Conservation (phyloP, 345 rosid genomes). For the Carallia pectinifolia region DNA sequence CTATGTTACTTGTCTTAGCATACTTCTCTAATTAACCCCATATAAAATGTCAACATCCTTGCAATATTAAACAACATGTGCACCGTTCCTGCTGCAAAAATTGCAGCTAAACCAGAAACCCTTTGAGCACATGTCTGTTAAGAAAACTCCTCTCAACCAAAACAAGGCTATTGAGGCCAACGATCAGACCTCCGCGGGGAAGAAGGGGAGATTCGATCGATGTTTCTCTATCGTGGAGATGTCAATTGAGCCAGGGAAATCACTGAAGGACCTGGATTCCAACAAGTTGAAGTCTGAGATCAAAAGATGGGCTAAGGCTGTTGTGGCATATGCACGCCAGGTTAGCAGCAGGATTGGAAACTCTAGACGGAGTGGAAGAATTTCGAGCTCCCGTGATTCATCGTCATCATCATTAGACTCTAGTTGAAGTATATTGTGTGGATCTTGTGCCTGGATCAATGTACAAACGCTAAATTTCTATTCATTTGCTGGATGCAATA, state of each 20-base stretch:
- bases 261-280: slow-evolving; percentile 56
- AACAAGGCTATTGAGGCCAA: slow-evolving; percentile 2
- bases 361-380: slow-evolving; percentile 13
- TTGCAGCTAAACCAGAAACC: background rate
- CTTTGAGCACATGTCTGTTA: slow-evolving; percentile 42
- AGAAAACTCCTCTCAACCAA: slow-evolving; percentile 22
- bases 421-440: background rate
- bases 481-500: background rate
- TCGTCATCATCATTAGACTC: background rate
- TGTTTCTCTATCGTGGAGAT: slow-evolving; percentile 55
- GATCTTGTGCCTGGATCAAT: background rate
- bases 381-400: slow-evolving; percentile 10
- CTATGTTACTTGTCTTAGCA: slow-evolving; percentile 23
- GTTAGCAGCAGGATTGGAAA: slow-evolving; percentile 50
- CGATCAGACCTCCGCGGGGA: background rate
- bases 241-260: slow-evolving; percentile 35
- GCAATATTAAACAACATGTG: too few relatives aligned
- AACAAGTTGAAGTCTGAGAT: slow-evolving; percentile 67
- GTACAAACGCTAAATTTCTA: background rate
- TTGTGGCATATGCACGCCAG: slow-evolving; percentile 74
- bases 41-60: background rate
- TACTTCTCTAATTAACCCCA: background rate
- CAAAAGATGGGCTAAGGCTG: slow-evolving; percentile 80
- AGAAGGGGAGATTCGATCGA: slow-evolving; percentile 21
- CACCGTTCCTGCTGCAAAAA: background rate